Percentiles rank a stretch among this genome's conserved stretches.
phyloP scores from a whole-genome alignment of 2,329 filamentous ascomycete genomes.

The Colletotrichum lentis region DNA sequence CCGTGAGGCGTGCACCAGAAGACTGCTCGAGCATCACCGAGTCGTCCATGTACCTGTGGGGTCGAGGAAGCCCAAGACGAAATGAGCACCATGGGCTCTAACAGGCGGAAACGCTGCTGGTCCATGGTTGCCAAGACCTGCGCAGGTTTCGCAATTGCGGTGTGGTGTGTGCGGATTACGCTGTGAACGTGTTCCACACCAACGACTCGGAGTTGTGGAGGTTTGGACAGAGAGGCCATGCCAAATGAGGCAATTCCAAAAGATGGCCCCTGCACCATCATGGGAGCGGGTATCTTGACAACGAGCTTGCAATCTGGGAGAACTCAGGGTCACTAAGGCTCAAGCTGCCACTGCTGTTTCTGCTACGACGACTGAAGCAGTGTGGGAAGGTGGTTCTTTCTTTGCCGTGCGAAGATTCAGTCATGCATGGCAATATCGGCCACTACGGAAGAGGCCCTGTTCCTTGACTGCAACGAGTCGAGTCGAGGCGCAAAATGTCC shows the following conservation, averaged over 20 bases:
- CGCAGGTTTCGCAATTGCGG: slow-evolving; percentile 33
- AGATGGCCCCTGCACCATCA: slow-evolving; percentile 20
- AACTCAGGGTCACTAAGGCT: neutral
- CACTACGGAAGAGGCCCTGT: neutral
- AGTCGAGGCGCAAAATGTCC: neutral
- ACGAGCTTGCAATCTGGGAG: neutral
- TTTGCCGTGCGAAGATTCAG: slow-evolving; percentile 23
- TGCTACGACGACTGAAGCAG: neutral
- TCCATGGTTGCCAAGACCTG: slow-evolving; percentile 31
- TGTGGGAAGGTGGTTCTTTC: neutral
- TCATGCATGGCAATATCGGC: slow-evolving; percentile 23
- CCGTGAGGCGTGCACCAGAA: neutral
- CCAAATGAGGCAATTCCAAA: slow-evolving; percentile 32
- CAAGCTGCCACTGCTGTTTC: neutral
- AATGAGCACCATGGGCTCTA: slow-evolving; percentile 20
- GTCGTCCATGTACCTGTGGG: slow-evolving; percentile 21
- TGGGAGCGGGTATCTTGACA: slow-evolving; percentile 15
- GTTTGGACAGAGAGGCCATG: slow-evolving; percentile 4
- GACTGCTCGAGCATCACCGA: neutral
- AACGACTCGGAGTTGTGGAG: neutral
- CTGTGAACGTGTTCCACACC: neutral
- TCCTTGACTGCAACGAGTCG: slow-evolving; percentile 1
- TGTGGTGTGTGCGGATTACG: slow-evolving; percentile 32
- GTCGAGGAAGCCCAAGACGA: slow-evolving; percentile 24
- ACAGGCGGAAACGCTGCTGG: slow-evolving; percentile 13